Percentiles rank a stretch among this genome's conserved stretches.
Evolutionary conservation across 2,329 filamentous ascomycete species (phyloP).

Genomic region (Alternaria triticina): DNA sequence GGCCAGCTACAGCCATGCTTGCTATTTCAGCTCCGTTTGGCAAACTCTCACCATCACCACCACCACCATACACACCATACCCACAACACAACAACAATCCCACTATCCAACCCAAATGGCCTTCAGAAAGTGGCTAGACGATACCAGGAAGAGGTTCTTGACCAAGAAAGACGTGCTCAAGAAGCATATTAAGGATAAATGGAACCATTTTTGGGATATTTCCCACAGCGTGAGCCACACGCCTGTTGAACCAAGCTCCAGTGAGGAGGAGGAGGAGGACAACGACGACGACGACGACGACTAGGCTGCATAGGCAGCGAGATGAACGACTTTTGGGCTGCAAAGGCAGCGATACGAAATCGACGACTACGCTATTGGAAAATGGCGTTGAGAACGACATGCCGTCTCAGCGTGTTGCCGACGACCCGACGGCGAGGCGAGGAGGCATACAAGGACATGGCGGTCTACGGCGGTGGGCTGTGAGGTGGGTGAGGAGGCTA

Average conservation of each 20-base stretch:
- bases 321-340: background rate
- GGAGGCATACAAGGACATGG: background rate
- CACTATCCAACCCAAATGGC: background rate
- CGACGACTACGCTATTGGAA: no score
- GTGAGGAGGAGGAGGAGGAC: background rate
- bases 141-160: background rate
- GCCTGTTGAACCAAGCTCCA: background rate
- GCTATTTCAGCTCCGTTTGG: background rate
- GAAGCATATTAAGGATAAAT: background rate
- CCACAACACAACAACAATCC: background rate
- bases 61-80: background rate
- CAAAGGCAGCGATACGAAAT: background rate
- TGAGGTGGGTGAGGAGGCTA: background rate
- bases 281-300: background rate
- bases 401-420: background rate
- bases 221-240: background rate
- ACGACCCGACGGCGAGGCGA: background rate
- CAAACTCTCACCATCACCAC: background rate
- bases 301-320: background rate
- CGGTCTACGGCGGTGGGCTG: background rate
- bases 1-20: background rate
- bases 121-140: background rate
- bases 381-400: background rate
- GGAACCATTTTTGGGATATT: background rate
- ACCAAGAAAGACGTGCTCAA: background rate